These are phyloP conservation scores for Fusarium kyushuense DNA, from an alignment of 2,329 filamentous ascomycete genomes.

Conservation along the genomic window DNA sequence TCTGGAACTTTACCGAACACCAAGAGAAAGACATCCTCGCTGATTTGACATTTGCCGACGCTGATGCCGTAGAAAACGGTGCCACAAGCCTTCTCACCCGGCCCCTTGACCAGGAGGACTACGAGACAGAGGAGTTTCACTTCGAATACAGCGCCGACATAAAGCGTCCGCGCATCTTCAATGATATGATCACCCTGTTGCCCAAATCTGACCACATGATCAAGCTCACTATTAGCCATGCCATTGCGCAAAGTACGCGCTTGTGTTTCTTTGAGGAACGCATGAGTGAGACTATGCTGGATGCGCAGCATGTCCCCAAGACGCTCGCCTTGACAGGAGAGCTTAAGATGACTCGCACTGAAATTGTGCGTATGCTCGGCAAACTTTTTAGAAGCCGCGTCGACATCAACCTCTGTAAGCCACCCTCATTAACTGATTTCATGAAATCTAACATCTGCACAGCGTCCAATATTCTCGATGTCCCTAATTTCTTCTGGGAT, in stretches of 20 bases:
- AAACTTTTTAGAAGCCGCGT: constrained; percentile 93
- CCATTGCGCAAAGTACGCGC: constrained; percentile 97
- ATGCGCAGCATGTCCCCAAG: constrained; percentile 92
- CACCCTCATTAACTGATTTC: too few relatives aligned
- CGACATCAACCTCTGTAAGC: constrained; percentile 96
- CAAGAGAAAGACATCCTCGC: constrained; percentile 98
- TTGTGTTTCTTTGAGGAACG: constrained; percentile 95
- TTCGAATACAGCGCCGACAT: constrained; percentile 94
- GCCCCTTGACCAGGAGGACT: constrained; percentile 87
- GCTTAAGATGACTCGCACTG: constrained; percentile 88
- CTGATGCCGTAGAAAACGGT: constrained; percentile 71
- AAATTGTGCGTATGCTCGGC: constrained; percentile 93
- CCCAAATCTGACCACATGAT: constrained; percentile 97
- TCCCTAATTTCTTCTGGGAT: constrained; percentile 99
- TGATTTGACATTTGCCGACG: constrained; percentile 89
- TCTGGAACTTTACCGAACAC: constrained; percentile 97
- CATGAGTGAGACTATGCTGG: constrained; percentile 93
- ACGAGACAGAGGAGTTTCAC: constrained; percentile 98
- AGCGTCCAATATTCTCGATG: constrained; percentile 96
- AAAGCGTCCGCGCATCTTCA: constrained; percentile 90
- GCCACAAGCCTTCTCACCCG: constrained; percentile 77
- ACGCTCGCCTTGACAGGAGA: constrained; percentile 88
- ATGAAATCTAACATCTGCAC: constrained; percentile 31
- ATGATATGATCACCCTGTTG: constrained; percentile 98
- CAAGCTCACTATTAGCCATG: constrained; percentile 96